These are phyloP conservation scores for Coffea canephora DNA, from an alignment of 257 asterid species.

Conservation along the genomic window DNA sequence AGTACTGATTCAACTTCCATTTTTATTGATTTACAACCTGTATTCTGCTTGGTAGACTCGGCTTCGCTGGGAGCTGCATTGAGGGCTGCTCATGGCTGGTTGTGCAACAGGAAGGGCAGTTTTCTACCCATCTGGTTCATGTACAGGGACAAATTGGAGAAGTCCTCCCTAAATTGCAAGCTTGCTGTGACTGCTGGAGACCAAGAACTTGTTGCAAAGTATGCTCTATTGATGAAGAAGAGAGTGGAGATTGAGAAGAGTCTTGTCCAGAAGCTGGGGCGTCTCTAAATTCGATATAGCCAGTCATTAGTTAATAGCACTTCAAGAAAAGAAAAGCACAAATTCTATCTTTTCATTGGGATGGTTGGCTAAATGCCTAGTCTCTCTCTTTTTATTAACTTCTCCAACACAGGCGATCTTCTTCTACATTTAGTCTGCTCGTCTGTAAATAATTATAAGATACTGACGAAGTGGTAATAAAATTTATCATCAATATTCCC, in stretches of 20 bases:
- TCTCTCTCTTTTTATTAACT: too few species aligned
- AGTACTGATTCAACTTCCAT: background rate
- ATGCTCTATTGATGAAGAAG: constrained; percentile 66
- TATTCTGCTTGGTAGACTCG: constrained; percentile 49
- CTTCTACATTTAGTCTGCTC: too few species aligned
- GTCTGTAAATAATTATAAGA: too few species aligned
- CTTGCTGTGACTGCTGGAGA: constrained; percentile 61
- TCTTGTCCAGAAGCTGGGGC: constrained; percentile 61
- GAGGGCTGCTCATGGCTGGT: constrained; percentile 95
- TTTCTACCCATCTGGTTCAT: constrained; percentile 61
- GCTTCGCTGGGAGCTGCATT: constrained; percentile 92
- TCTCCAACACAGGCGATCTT: background rate
- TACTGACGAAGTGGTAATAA: too few species aligned
- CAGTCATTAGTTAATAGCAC: too few species aligned
- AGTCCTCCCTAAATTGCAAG: constrained; percentile 59
- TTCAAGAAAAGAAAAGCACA: background rate
- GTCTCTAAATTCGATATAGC: constrained; percentile 27
- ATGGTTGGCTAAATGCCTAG: background rate
- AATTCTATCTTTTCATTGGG: background rate
- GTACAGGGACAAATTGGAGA: constrained; percentile 62
- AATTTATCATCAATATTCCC: background rate
- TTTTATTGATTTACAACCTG: background rate
- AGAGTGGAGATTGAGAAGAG: constrained; percentile 71
- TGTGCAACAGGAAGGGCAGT: constrained; percentile 59
- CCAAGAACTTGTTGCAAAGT: constrained; percentile 45